Evolutionary conservation across 2,329 filamentous ascomycete species (phyloP).

Genomic region (Sporothrix phasma): DNA sequence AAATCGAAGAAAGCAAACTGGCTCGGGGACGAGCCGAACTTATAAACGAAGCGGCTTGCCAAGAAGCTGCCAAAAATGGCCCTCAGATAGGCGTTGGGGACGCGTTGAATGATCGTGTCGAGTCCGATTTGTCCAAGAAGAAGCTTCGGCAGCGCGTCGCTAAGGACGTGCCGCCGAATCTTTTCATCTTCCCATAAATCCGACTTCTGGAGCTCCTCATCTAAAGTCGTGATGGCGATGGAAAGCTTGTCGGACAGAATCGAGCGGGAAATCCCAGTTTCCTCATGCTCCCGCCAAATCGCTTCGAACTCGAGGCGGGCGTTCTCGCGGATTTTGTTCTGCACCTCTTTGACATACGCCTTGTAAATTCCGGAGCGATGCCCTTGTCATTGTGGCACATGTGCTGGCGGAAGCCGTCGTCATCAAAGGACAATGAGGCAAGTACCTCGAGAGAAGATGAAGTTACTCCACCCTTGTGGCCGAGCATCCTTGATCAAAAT

Average conservation of each 20-base stretch:
- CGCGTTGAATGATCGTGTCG: slow-evolving; percentile 73
- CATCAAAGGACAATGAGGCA: slow-evolving; percentile 88
- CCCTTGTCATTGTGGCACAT: slow-evolving; percentile 78
- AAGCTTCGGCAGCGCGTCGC: slow-evolving; percentile 75
- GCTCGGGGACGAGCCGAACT: slow-evolving; percentile 83
- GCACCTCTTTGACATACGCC: slow-evolving; percentile 83
- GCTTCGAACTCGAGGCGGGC: slow-evolving; percentile 93
- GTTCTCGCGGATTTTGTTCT: slow-evolving; percentile 83
- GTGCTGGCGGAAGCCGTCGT: slow-evolving; percentile 75
- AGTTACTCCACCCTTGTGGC: slow-evolving; percentile 96
- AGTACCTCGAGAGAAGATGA: slow-evolving; percentile 94
- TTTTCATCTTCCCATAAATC: slow-evolving; percentile 79
- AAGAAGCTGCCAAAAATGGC: slow-evolving; percentile 95
- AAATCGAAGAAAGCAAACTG: slow-evolving; percentile 99
- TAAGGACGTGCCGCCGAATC: slow-evolving; percentile 67
- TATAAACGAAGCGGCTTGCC: slow-evolving; percentile 90
- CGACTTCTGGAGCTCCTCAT: slow-evolving; percentile 90
- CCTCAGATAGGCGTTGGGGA: slow-evolving; percentile 84
- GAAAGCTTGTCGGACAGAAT: slow-evolving; percentile 88
- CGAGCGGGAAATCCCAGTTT: slow-evolving; percentile 68
- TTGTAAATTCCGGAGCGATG: slow-evolving; percentile 82
- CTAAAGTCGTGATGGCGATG: slow-evolving; percentile 85
- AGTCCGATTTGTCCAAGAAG: slow-evolving; percentile 84
- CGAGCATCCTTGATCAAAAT: slow-evolving; percentile 96
- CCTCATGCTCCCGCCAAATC: slow-evolving; percentile 88